Conservation (phyloP, 257 asterid species). For the Ophiorrhiza pumila region DNA sequence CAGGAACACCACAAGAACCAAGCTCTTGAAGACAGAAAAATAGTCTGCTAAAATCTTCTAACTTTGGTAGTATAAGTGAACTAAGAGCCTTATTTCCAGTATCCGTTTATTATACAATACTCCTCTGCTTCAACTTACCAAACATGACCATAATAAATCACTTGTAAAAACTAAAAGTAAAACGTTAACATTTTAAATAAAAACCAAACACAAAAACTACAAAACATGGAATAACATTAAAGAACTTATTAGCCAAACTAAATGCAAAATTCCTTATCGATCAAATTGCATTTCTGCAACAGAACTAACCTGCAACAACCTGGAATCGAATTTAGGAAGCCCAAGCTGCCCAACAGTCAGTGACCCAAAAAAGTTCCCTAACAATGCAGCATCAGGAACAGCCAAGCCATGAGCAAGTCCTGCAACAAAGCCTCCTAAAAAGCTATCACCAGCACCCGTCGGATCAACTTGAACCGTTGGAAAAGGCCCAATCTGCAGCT, state of each 20-base stretch:
- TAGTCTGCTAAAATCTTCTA: neutral
- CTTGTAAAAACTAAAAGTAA: neutral
- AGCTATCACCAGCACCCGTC: constrained; percentile 97
- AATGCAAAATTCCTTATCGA: neutral
- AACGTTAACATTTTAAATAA: neutral
- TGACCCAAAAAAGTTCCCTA: constrained; percentile 90
- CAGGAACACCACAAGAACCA: neutral
- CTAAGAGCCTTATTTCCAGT: neutral
- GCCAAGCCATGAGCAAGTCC: constrained; percentile 72
- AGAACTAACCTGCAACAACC: constrained; percentile 64
- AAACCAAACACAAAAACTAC: neutral
- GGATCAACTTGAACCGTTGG: constrained; percentile 83
- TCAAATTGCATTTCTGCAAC: neutral
- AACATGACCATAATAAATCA: neutral
- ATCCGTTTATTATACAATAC: neutral
- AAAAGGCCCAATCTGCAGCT: constrained; percentile 68
- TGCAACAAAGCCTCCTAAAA: constrained; percentile 81
- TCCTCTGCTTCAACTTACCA: neutral
- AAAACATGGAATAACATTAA: constrained; percentile 11
- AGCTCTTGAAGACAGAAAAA: neutral
- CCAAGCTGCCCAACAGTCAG: constrained; percentile 83
- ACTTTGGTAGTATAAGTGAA: neutral
- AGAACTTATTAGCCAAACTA: neutral
- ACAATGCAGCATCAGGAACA: constrained; percentile 79
- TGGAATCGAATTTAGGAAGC: constrained; percentile 63